Conservation (phyloP, 345 rosid genomes). For the Bretschneidera sinensis region DNA sequence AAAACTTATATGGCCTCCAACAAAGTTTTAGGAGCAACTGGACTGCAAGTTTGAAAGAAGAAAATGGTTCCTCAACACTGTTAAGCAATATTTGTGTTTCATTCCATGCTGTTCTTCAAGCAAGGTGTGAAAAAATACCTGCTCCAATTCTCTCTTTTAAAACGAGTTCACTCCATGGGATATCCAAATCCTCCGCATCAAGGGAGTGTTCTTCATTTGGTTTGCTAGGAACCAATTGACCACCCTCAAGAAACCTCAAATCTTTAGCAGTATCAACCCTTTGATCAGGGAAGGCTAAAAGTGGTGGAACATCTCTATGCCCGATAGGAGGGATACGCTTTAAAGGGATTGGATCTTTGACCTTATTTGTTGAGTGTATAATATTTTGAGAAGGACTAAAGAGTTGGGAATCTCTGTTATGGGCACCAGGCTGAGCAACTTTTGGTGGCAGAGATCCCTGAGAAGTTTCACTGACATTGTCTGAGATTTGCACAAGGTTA, state of each 20-base stretch:
- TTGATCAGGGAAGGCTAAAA: constrained; percentile 27
- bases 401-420: constrained; percentile 36
- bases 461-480: constrained; percentile 36
- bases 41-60: constrained; percentile 9
- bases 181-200: constrained; percentile 83
- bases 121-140: constrained; percentile 45
- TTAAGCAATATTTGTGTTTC: not conserved
- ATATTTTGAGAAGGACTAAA: constrained; percentile 40
- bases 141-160: constrained; percentile 95
- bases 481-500: constrained; percentile 37
- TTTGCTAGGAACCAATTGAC: constrained; percentile 37
- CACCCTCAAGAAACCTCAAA: constrained; percentile 33
- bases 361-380: constrained; percentile 30
- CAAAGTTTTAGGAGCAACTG: not conserved
- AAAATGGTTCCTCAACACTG: not conserved
- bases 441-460: constrained; percentile 34
- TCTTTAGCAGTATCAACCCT: constrained; percentile 30
- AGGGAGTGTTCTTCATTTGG: constrained; percentile 50
- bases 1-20: constrained; percentile 13
- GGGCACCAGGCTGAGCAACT: constrained; percentile 27
- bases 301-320: constrained; percentile 28
- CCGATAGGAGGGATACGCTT: constrained; percentile 38
- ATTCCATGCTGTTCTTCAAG: not conserved
- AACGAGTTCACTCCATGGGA: constrained; percentile 89
- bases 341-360: constrained; percentile 37